Percentiles rank a stretch among this genome's conserved stretches.
Evolutionary conservation across 2,329 filamentous ascomycete species (phyloP).

Genomic region (Trichoderma guizhouense): DNA sequence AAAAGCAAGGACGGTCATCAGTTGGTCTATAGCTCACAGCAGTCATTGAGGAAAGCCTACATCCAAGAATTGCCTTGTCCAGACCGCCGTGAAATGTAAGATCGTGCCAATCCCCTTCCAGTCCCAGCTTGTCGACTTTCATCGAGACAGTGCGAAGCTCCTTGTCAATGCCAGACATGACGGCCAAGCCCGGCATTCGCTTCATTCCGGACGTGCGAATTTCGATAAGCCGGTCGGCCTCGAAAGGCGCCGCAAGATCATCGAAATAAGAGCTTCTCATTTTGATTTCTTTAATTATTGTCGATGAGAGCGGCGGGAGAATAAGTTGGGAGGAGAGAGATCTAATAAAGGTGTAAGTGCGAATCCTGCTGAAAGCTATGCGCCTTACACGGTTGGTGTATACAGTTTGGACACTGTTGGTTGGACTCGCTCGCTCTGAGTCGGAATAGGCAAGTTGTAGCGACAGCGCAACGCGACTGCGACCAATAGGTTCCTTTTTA

Average conservation of each 20-base stretch:
- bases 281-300: background rate
- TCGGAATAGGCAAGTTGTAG: background rate
- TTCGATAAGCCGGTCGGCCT: constrained; percentile 51
- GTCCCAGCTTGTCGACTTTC: constrained; percentile 46
- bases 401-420: background rate
- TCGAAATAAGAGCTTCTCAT: constrained; percentile 20
- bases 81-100: constrained; percentile 57
- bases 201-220: constrained; percentile 57
- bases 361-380: background rate
- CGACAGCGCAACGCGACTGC: background rate
- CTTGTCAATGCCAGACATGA: constrained; percentile 58
- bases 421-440: background rate
- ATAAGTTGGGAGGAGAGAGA: background rate
- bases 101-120: constrained; percentile 60
- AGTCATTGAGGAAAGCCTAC: constrained; percentile 34
- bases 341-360: background rate
- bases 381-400: background rate
- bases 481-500: background rate
- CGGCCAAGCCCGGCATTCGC: constrained; percentile 47
- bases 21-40: background rate
- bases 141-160: constrained; percentile 41
- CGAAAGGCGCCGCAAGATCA: constrained; percentile 43
- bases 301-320: background rate
- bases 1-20: background rate
- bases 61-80: constrained; percentile 62